Percentiles rank a stretch among this genome's conserved stretches.
Conservation (phyloP, 805 yeast species). For the Lipomyces starkeyi region DNA sequence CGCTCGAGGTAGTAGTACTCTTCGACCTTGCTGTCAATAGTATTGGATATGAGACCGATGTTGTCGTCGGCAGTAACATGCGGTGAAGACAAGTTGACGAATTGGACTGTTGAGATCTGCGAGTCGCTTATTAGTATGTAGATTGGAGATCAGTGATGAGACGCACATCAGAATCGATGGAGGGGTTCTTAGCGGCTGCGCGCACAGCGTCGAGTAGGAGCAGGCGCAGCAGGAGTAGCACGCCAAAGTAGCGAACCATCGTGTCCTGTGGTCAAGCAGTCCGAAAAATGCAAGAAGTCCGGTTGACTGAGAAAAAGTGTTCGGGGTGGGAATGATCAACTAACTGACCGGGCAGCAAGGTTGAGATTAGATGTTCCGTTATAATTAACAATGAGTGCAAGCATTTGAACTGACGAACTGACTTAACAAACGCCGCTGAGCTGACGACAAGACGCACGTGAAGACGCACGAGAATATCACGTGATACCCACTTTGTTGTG, state of each 20-base stretch:
- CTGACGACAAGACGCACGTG: not conserved
- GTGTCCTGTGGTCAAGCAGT: not conserved
- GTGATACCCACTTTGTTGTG: not conserved
- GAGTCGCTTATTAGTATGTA: not conserved
- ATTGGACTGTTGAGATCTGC: not conserved
- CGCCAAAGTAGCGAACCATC: not conserved
- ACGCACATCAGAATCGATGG: not conserved
- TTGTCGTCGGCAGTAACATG: not conserved
- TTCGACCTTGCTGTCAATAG: conserved; percentile 73
- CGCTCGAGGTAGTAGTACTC: conserved; percentile 62
- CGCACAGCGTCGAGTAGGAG: not conserved
- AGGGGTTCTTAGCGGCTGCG: not conserved
- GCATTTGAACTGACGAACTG: not conserved
- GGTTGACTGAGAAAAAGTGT: not conserved
- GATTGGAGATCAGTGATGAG: not conserved
- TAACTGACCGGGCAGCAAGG: no score
- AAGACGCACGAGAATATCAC: not conserved
- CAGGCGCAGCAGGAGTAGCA: not conserved
- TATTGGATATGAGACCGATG: not conserved
- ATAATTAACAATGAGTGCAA: no score
- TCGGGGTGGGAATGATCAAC: not conserved
- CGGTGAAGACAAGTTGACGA: not conserved
- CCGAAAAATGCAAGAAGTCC: not conserved
- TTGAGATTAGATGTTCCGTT: no score
- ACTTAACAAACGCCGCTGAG: not conserved